phyloP scores from a whole-genome alignment of 2,329 filamentous ascomycete species.

The Fusarium heterosporum region DNA sequence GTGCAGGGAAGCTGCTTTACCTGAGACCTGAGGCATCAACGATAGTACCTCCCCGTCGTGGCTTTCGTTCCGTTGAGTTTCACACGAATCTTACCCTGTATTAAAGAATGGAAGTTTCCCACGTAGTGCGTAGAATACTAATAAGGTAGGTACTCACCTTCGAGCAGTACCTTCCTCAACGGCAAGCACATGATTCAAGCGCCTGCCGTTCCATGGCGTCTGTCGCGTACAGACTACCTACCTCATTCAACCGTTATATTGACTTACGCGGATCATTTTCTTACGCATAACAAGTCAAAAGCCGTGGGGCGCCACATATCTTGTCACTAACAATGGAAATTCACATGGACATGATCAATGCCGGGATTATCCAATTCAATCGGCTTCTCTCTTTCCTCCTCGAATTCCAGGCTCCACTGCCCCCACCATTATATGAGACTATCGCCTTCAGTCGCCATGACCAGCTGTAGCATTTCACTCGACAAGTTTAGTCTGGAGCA shows the following conservation, averaged over 20 bases:
- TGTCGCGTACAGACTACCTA: slow-evolving; percentile 29
- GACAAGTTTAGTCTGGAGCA: neutral
- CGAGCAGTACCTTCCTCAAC: neutral
- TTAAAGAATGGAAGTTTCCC: neutral
- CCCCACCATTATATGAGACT: neutral
- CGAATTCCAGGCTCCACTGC: slow-evolving; percentile 3
- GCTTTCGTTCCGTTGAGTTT: slow-evolving; percentile 22
- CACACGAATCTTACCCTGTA: slow-evolving; percentile 1
- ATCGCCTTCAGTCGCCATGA: slow-evolving; percentile 1
- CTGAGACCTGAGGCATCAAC: slow-evolving; percentile 22
- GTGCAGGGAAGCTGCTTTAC: slow-evolving; percentile 15
- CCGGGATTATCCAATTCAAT: slow-evolving; percentile 3
- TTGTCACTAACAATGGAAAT: neutral
- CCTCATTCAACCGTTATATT: neutral
- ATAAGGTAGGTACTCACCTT: neutral
- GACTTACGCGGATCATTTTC: slow-evolving; percentile 1
- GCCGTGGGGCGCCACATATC: slow-evolving; percentile 2
- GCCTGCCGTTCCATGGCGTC: slow-evolving; percentile 20
- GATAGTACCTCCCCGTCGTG: neutral
- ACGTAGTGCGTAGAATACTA: neutral
- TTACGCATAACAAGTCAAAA: neutral
- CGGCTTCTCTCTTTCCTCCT: slow-evolving; percentile 20
- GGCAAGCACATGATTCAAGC: slow-evolving; percentile 29
- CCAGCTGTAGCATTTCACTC: neutral
- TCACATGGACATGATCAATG: neutral